Evolutionary conservation across 2,329 filamentous ascomycete species (phyloP).

Genomic region (Neospermospora avenae): DNA sequence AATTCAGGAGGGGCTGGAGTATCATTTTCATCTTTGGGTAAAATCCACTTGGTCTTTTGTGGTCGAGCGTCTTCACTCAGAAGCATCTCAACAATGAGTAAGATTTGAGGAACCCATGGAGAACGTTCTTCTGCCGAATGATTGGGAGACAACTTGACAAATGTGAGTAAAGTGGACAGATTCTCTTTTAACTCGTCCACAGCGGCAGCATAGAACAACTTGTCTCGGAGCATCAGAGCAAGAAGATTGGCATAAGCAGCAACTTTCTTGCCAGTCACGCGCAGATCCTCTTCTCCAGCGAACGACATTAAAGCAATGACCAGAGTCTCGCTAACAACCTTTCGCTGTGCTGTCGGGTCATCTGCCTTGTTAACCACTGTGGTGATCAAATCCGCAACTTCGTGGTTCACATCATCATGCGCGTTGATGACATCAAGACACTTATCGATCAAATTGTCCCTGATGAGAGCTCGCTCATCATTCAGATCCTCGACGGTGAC

Average conservation of each 20-base stretch:
- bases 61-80: constrained; percentile 88
- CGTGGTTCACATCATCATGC: constrained; percentile 85
- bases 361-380: constrained; percentile 62
- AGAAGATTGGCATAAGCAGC: constrained; percentile 90
- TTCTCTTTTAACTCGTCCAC: constrained; percentile 72
- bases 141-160: constrained; percentile 68
- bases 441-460: constrained; percentile 78
- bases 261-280: constrained; percentile 57
- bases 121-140: constrained; percentile 74
- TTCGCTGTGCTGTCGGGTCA: constrained; percentile 54
- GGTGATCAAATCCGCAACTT: constrained; percentile 81
- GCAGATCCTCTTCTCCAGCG: constrained; percentile 54
- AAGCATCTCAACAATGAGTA: constrained; percentile 86
- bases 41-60: constrained; percentile 66
- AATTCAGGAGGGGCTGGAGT: constrained; percentile 53
- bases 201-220: constrained; percentile 74
- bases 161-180: constrained; percentile 71
- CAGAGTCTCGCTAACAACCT: constrained; percentile 78
- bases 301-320: constrained; percentile 78
- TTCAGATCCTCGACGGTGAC: constrained; percentile 78
- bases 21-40: constrained; percentile 50
- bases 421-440: constrained; percentile 86
- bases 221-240: constrained; percentile 81
- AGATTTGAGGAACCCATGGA: constrained; percentile 86
- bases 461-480: constrained; percentile 66